phyloP scores from a whole-genome alignment of 352 stramenopile genomes.

The Bremia lactucae region DNA sequence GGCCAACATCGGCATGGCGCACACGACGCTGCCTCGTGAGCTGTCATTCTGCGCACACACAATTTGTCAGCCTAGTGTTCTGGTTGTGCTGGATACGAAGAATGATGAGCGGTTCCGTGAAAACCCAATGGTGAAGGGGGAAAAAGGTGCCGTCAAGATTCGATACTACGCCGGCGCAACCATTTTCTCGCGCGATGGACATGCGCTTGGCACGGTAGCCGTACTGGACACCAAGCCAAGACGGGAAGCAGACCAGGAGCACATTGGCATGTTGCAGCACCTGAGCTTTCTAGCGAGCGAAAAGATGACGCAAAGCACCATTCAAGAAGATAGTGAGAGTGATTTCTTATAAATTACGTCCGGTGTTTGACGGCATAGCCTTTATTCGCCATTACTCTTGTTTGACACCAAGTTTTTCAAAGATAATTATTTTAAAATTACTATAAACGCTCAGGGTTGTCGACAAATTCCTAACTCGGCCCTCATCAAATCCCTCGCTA shows the following conservation, averaged over 20 bases:
- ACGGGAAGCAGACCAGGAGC: constrained; percentile 67
- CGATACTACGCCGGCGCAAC: constrained; percentile 79
- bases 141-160: constrained; percentile 79
- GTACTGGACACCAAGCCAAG: constrained; percentile 77
- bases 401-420: neutral
- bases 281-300: constrained; percentile 79
- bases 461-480: too few relatives aligned
- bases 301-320: constrained; percentile 81
- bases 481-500: neutral
- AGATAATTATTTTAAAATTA: neutral
- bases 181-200: constrained; percentile 71
- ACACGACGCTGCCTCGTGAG: constrained; percentile 67
- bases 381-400: neutral
- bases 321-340: constrained; percentile 69
- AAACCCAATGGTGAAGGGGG: constrained; percentile 82
- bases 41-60: constrained; percentile 82
- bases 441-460: too few relatives aligned
- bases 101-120: constrained; percentile 78
- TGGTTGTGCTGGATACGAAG: constrained; percentile 81
- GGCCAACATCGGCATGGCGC: constrained; percentile 78
- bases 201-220: constrained; percentile 72
- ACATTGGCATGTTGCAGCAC: constrained; percentile 83
- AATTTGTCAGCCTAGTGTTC: constrained; percentile 65
- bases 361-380: too few relatives aligned
- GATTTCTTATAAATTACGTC: constrained; percentile 49